Evolutionary conservation across 768 basidiomycete genomes (phyloP), one percentile per base, ranked within the genome.

Genomic region (Multifurca ochricompacta): DNA sequence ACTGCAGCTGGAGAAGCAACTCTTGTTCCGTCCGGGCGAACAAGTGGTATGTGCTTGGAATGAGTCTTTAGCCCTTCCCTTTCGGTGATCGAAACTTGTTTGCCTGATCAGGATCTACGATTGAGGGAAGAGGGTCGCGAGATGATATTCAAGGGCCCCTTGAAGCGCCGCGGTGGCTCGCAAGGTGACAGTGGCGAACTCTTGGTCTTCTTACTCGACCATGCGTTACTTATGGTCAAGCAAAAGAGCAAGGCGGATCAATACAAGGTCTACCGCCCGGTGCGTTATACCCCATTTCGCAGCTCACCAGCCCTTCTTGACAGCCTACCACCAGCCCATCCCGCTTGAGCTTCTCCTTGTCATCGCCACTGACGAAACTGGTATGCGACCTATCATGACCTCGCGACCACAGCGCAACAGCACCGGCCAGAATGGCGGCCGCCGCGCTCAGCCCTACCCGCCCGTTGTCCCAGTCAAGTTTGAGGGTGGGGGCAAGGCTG

Each of bases 181-280:
- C 77, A 83, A 63, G 77, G 77, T 56, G 86, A 87, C 57, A 91
- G 83, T 63, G 92, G 91, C 14, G 95, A 98, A 66, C 74, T 97
- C 46, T 80, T 90, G 63, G 89, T 95, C 6, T 97, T 95, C 73
- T 70, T 99, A 64, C 96, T 99, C 66, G 96, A 99, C 67, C 96
- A 99, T 68, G 93, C 93, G 1, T 72, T 99, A 39, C 73, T 99
- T 30, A 91, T 98, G 80, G 93, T 89, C 59, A 97, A 92, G 71
- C 70, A 92, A 66, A 93, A 91, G 69, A 89, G 83, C 69, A 92
- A 93, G 66, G 83, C 85, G 47, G 94, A 97, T 62, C 90, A 92
- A 63, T 86, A 82, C 69, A 90, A 89, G 66, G 94, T 98, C 11
- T 94, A 96, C 66, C 83, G 94, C 62, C 82, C 87, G 63, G 94